Conservation (phyloP, 306 rosid species). For the Astragalus membranaceus region DNA sequence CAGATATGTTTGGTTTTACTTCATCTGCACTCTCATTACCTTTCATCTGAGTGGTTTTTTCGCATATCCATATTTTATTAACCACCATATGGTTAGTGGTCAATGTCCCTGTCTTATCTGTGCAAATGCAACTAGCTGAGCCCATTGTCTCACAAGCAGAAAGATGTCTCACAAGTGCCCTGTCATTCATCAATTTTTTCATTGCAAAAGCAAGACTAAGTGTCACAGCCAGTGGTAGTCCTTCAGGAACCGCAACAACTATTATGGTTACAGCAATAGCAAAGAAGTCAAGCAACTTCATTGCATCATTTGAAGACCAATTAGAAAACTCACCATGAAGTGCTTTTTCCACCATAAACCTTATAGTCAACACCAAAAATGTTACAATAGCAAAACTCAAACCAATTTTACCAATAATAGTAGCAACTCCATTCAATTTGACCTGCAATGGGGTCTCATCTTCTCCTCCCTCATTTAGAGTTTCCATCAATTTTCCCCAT, state of each 20-base stretch:
- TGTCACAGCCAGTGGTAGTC: conserved; percentile 93
- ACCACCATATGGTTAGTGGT: conserved; percentile 93
- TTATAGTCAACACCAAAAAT: conserved; percentile 51
- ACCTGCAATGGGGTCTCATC: conserved; percentile 99
- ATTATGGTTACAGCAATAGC: conserved; percentile 88
- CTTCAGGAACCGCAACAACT: conserved; percentile 98
- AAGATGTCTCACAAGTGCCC: conserved; percentile 91
- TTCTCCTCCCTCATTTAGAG: conserved; percentile 85
- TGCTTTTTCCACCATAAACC: conserved; percentile 58
- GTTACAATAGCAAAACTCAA: conserved; percentile 73
- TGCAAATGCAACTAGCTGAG: conserved; percentile 90
- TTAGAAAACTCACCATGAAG: conserved; percentile 36
- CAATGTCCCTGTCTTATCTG: conserved; percentile 93
- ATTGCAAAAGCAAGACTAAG: conserved; percentile 98
- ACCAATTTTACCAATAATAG: conserved; percentile 92
- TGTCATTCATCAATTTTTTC: conserved; percentile 80
- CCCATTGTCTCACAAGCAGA: conserved; percentile 99
- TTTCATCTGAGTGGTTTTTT: conserved; percentile 36
- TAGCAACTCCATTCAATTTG: conserved; percentile 93
- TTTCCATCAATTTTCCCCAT: conserved; percentile 99
- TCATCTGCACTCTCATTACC: conserved; percentile 38
- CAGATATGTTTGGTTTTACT: conserved; percentile 47
- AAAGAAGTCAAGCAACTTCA: conserved; percentile 63
- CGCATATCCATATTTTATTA: conserved; percentile 59
- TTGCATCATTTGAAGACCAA: conserved; percentile 81